Conservation (phyloP, 225 moss, liverwort and hornwort genomes). For the Pseudoscleropodium purum region DNA sequence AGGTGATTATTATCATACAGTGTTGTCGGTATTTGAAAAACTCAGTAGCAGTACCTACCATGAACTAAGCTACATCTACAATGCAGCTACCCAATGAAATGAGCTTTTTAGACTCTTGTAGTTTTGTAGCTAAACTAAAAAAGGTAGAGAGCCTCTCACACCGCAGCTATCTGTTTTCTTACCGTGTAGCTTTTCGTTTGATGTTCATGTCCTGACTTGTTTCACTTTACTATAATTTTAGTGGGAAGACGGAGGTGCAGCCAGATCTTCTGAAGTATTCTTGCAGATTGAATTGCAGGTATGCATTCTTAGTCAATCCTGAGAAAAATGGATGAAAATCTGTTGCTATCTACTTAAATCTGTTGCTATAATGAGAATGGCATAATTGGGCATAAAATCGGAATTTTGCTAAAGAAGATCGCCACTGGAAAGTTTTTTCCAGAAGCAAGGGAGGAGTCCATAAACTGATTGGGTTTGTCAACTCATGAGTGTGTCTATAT, state of each 20-base stretch:
- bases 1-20: neutral
- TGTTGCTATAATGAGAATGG: neutral
- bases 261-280: constrained; percentile 76
- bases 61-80: neutral
- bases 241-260: constrained; percentile 75
- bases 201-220: neutral
- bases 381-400: neutral
- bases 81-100: neutral
- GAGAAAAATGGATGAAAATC: neutral
- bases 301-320: neutral
- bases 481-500: neutral
- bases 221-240: neutral
- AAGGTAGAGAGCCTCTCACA: neutral
- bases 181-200: neutral
- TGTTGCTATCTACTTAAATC: neutral
- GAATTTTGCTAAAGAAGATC: neutral
- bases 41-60: neutral
- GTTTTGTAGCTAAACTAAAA: neutral
- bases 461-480: neutral
- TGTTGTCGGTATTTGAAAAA: neutral
- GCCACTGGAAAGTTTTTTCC: neutral
- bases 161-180: neutral
- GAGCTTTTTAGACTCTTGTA: neutral
- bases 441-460: neutral
- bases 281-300: constrained; percentile 74